Percentiles rank a stretch among this genome's conserved stretches.
These are phyloP conservation scores for Aquilaria sinensis DNA, from an alignment of 345 rosid species.

Conservation along the genomic window DNA sequence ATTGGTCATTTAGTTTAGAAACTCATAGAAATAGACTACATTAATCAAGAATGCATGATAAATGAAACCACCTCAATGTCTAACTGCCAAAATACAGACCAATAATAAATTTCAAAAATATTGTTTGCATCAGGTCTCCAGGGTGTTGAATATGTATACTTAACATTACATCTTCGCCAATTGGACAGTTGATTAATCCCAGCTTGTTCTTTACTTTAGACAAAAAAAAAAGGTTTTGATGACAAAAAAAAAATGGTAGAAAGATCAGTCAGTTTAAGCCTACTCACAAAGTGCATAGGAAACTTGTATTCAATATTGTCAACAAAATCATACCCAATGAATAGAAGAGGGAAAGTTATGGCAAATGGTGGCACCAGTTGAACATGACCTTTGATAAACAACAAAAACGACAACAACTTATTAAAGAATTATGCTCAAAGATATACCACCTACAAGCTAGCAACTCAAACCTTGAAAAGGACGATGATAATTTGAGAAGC, in stretches of 20 bases:
- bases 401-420: constrained; percentile 37
- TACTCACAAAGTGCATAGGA: constrained; percentile 43
- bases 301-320: constrained; percentile 64
- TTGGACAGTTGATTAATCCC: constrained; percentile 49
- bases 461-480: constrained; percentile 36
- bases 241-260: constrained; percentile 20
- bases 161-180: constrained; percentile 37
- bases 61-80: constrained; percentile 18
- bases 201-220: constrained; percentile 53
- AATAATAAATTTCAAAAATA: constrained; percentile 55
- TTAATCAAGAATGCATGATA: constrained; percentile 10
- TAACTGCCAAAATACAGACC: constrained; percentile 36
- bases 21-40: constrained; percentile 11
- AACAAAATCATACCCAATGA: constrained; percentile 56
- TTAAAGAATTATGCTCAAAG: constrained; percentile 56
- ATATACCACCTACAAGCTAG: constrained; percentile 49
- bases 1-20: constrained; percentile 18
- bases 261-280: constrained; percentile 22
- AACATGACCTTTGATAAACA: constrained; percentile 23
- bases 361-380: constrained; percentile 23
- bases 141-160: constrained; percentile 36
- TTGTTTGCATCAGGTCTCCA: constrained; percentile 54
- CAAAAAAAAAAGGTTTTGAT: constrained; percentile 36
- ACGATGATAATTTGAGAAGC: constrained; percentile 34
- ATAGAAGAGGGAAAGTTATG: constrained; percentile 26